Conservation (phyloP, 179 eudicot species). For the Spergularia azorica region DNA sequence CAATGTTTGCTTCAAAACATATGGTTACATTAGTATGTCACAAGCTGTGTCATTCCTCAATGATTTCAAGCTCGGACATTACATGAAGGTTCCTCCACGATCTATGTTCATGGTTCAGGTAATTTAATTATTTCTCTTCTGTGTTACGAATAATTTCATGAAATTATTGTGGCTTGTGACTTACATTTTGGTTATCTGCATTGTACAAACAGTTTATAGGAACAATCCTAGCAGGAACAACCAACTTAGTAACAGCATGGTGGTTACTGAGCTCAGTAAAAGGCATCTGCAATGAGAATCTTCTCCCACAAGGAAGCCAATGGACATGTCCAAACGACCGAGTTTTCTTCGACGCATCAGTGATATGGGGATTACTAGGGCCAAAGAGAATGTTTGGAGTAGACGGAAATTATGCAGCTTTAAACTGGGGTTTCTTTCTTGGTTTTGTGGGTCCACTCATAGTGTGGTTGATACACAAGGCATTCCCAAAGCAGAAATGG, state of each 20-base stretch:
- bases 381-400: slow-evolving; percentile 66
- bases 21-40: slow-evolving; percentile 77
- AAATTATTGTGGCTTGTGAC: no score
- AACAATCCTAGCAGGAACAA: slow-evolving; percentile 63
- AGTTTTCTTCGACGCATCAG: slow-evolving; percentile 75
- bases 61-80: slow-evolving; percentile 88
- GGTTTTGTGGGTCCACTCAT: slow-evolving; percentile 47
- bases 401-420: slow-evolving; percentile 47
- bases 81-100: slow-evolving; percentile 89
- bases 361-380: slow-evolving; percentile 81
- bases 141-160: no score
- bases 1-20: slow-evolving; percentile 76
- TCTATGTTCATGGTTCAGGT: slow-evolving; percentile 91
- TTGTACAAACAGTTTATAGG: slow-evolving; percentile 47
- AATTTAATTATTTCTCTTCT: not conserved
- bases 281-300: slow-evolving; percentile 50
- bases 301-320: slow-evolving; percentile 60
- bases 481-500: slow-evolving; percentile 63
- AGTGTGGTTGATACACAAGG: slow-evolving; percentile 52
- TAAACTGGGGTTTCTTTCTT: slow-evolving; percentile 70
- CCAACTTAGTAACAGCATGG: slow-evolving; percentile 62
- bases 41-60: slow-evolving; percentile 78
- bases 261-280: slow-evolving; percentile 50
- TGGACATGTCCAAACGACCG: slow-evolving; percentile 77
- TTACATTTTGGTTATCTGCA: no score